Conservation (phyloP, 2,329 filamentous ascomycete species). For the Aciculosporium take region DNA sequence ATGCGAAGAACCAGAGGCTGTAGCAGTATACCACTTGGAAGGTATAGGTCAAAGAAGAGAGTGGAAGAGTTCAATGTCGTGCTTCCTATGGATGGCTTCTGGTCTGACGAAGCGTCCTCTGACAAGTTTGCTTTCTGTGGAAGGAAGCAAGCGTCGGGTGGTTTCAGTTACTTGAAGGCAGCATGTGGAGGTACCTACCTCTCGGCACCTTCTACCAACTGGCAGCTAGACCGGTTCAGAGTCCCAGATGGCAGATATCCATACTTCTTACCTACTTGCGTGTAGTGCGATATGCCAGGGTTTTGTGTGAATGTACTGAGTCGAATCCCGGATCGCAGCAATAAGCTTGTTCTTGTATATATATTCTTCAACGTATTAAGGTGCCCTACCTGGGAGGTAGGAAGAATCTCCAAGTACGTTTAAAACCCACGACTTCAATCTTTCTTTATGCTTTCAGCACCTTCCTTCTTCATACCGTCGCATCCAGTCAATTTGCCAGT, state of each 20-base stretch:
- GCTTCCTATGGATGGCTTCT: background rate
- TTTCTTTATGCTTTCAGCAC: slow-evolving; percentile 32
- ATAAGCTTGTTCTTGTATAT: no score
- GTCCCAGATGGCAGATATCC: no score
- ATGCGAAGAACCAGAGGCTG: slow-evolving; percentile 4
- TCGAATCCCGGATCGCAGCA: no score
- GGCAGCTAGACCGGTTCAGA: no score
- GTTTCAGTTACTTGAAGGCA: background rate
- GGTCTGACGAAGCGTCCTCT: background rate
- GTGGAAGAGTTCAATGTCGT: no score
- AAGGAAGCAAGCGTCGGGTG: background rate
- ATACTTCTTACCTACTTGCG: no score
- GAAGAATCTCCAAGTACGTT: no score
- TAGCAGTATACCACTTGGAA: background rate
- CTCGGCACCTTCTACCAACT: no score
- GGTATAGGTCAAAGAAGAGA: background rate
- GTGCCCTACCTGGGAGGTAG: background rate
- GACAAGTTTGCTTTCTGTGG: background rate
- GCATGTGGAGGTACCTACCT: no score
- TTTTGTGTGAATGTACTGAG: no score
- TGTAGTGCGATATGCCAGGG: no score
- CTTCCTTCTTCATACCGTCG: slow-evolving; percentile 55
- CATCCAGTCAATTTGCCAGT: slow-evolving; percentile 51
- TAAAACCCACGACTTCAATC: slow-evolving; percentile 11
- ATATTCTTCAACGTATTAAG: no score